phyloP scores from a whole-genome alignment of 2,329 filamentous ascomycete species.

The Sclerotinia glacialis region DNA sequence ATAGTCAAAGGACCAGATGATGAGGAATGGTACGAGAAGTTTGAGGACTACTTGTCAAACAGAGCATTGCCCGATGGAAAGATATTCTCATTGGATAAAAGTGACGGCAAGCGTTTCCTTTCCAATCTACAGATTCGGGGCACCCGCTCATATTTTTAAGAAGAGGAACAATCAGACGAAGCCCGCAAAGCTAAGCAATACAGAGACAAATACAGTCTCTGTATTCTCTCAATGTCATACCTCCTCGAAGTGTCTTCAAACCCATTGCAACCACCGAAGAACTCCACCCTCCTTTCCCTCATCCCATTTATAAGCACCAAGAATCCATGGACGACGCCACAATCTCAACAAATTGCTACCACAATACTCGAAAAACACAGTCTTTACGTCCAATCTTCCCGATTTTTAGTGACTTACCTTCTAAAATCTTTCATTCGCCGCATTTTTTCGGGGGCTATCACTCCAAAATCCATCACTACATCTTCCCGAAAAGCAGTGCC shows the following conservation, averaged over 20 bases:
- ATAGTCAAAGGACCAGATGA: conserved; percentile 20
- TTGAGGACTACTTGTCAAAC: conserved; percentile 33
- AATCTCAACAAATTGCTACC: conserved; percentile 38
- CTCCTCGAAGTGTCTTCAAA: neutral
- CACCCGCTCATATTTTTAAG: neutral
- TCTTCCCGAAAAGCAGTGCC: conserved; percentile 55
- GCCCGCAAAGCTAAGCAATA: conserved; percentile 17
- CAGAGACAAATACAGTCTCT: conserved; percentile 26
- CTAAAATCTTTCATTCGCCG: conserved; percentile 64
- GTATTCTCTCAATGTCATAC: conserved; percentile 26
- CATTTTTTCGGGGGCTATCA: conserved; percentile 57
- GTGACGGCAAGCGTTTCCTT: conserved; percentile 27
- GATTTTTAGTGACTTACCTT: conserved; percentile 54
- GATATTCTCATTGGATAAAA: conserved; percentile 30
- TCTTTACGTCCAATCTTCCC: conserved; percentile 22
- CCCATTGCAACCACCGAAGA: neutral
- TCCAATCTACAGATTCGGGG: neutral
- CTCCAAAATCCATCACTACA: conserved; percentile 52
- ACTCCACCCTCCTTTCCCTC: conserved; percentile 38
- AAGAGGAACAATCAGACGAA: neutral
- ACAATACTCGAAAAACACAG: conserved; percentile 39
- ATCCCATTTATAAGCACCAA: conserved; percentile 39
- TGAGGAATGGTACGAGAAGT: conserved; percentile 25
- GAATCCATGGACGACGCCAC: conserved; percentile 44
- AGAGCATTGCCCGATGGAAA: conserved; percentile 31